Evolutionary conservation across 768 basidiomycete genomes (phyloP).

Genomic region (Serendipita vermifera): DNA sequence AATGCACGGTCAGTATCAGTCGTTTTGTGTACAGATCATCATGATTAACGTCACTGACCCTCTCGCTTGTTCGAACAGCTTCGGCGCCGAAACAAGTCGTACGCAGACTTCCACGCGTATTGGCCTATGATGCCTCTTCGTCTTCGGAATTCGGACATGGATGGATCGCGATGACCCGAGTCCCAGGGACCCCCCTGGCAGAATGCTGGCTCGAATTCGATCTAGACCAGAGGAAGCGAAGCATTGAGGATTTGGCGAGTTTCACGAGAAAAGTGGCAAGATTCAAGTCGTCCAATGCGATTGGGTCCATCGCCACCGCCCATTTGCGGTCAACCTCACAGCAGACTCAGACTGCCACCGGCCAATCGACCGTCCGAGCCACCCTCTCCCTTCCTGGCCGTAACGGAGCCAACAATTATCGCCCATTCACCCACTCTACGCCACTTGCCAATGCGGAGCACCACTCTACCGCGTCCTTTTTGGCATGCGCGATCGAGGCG

Average conservation of each 20-base stretch:
- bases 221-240: background rate
- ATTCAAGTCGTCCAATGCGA: background rate
- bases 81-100: conserved; percentile 1
- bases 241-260: background rate
- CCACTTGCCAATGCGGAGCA: background rate
- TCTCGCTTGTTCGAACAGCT: background rate
- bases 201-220: conserved; percentile 6
- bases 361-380: background rate
- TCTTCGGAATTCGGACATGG: background rate
- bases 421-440: background rate
- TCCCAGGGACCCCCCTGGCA: background rate
- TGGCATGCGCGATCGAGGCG: background rate
- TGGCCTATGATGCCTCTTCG: background rate
- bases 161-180: conserved; percentile 8
- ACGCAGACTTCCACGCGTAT: background rate
- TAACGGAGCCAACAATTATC: background rate
- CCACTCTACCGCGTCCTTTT: background rate
- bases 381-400: background rate
- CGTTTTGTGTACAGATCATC: background rate
- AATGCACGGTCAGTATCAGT: background rate
- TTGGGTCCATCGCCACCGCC: background rate
- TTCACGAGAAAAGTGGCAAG: background rate
- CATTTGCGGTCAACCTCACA: too few species aligned
- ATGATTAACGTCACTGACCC: background rate
- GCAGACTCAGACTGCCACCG: background rate